These are phyloP conservation scores for Globisporangium nodosum DNA, from an alignment of 352 stramenopile species.

Conservation along the genomic window DNA sequence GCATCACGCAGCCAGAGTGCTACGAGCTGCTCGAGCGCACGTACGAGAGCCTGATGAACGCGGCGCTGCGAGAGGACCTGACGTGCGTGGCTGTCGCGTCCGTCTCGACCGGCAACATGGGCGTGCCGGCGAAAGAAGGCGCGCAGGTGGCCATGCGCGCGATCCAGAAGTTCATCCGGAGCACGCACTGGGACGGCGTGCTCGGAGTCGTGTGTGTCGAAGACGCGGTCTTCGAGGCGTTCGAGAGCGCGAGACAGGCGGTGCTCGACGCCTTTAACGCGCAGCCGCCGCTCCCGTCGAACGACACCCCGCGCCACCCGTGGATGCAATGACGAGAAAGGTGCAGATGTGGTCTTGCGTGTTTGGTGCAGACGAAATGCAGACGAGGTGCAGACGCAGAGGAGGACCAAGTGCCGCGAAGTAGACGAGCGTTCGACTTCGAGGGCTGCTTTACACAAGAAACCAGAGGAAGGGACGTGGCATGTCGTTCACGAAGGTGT, in stretches of 20 bases:
- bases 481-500: no score
- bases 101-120: conserved; percentile 63
- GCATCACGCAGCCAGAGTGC: conserved; percentile 22
- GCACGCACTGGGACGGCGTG: conserved; percentile 34
- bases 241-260: conserved; percentile 14
- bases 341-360: no score
- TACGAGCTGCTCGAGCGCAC: conserved; percentile 34
- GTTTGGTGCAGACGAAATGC: no score
- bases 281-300: conserved; percentile 12
- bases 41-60: conserved; percentile 36
- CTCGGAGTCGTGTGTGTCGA: conserved; percentile 55
- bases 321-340: not conserved
- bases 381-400: no score
- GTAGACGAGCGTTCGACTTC: no score
- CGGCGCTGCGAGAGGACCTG: conserved; percentile 31
- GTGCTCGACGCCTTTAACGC: conserved; percentile 33
- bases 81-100: conserved; percentile 51
- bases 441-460: no score
- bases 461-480: no score
- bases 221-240: conserved; percentile 29
- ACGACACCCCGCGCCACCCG: not conserved
- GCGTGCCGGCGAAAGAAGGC: conserved; percentile 19
- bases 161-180: conserved; percentile 35
- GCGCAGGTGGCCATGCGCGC: conserved; percentile 17
- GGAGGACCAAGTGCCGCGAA: no score